phyloP scores from a whole-genome alignment of 345 rosid species.

The Pelargonium nanum region DNA sequence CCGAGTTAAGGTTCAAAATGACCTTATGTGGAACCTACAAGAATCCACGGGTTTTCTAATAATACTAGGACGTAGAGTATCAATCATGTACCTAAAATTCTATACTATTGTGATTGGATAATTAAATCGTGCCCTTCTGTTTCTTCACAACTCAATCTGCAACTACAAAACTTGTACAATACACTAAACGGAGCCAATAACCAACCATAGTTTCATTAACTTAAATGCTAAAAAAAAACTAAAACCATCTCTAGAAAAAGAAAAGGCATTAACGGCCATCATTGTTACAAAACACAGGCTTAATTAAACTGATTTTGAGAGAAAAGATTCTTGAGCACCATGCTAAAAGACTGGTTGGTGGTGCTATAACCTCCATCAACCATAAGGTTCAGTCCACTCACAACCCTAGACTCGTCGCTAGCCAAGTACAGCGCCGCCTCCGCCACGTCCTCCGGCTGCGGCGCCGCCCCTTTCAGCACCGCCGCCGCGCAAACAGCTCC shows the following conservation, averaged over 20 bases:
- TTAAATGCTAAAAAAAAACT: too few species aligned
- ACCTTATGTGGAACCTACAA: too few species aligned
- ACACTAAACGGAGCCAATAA: too few species aligned
- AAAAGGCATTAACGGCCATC: not conserved
- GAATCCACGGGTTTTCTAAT: too few species aligned
- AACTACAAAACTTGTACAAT: too few species aligned
- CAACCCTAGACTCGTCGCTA: slow-evolving; percentile 28
- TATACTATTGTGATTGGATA: too few species aligned
- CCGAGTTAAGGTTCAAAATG: too few species aligned
- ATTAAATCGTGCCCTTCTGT: too few species aligned
- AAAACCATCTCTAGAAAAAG: not conserved
- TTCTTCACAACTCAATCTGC: too few species aligned
- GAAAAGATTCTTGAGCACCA: slow-evolving; percentile 9
- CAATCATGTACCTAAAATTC: too few species aligned
- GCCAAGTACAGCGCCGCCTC: slow-evolving; percentile 32
- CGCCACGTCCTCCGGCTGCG: slow-evolving; percentile 25
- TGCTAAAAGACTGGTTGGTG: slow-evolving; percentile 23
- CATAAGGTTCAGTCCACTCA: slow-evolving; percentile 31
- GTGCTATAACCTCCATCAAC: slow-evolving; percentile 39
- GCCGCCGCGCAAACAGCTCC: slow-evolving; percentile 21
- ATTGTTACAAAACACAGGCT: not conserved
- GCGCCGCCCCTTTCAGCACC: slow-evolving; percentile 23
- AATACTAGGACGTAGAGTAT: too few species aligned
- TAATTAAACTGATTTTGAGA: not conserved
- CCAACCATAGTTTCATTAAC: too few species aligned